Base-by-base conservation (phyloP, 441 rosid species). In the Manihot esculenta region DNA sequence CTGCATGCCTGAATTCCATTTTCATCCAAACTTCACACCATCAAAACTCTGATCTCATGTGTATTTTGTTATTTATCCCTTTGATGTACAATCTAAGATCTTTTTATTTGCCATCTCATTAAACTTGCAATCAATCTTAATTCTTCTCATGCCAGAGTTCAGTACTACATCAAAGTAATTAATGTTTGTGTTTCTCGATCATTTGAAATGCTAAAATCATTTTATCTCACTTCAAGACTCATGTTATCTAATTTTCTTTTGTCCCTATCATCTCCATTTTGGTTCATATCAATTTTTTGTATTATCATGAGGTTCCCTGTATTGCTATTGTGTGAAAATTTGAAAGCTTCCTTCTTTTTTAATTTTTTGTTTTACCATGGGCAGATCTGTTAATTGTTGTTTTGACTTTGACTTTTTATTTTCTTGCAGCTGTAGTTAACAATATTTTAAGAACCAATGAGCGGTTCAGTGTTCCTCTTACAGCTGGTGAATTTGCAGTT, bases 401-500 rank as follows among this genome's bases (percentile, higher is more conserved):
- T 27, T 69, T 57, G 27, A 58, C 64, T 17, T 15, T 7, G 10
- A 17, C 20, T 13, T 63, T 41, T 26, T 18, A 49, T 62, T 58
- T 61, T 56, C 73, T 51, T 83, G 78, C 91, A 95, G 99, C 65
- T 79, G 97, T 95, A 56, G 74, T 64, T 68, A 91, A 93, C 88
- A 91, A 74, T 83, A 62, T 89, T 81, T 73, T 83, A 53, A 88
- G 81, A 68, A 85, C 88, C 54, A 86, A 53, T 17, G 98, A 93
- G 5, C 83, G 86, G 50, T 62, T 95, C 27, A 78, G 68, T 72
- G 88, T 95, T 74, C 92, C 96, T 64, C 82, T 93, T 50, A 84
- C 96, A 24, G 80, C 79, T 42, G 95, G 89, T 72, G 98, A 95
- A 82, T 91, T 95, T 78, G 79, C 89, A 11, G 99, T 93, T 71